Conservation (phyloP, 768 basidiomycete species). For the Boletus huronensis region DNA sequence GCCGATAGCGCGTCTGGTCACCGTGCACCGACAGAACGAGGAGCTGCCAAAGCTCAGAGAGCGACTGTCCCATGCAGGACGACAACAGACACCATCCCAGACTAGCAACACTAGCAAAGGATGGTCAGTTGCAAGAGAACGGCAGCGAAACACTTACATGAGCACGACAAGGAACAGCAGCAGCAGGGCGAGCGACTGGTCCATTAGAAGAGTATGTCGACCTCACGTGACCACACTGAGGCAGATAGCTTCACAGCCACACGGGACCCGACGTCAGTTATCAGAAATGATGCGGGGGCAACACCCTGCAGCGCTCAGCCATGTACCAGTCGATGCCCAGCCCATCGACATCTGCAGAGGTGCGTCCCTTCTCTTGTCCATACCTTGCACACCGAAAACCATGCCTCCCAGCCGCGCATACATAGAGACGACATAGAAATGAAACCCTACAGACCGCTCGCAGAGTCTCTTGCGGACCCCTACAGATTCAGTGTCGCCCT, state of each 20-base stretch:
- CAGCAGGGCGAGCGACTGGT: constrained; percentile 35
- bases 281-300: too few relatives aligned
- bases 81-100: constrained; percentile 66
- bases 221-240: too few relatives aligned
- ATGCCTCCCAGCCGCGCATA: not conserved
- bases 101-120: constrained; percentile 39
- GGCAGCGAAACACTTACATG: constrained; percentile 34
- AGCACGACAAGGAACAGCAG: constrained; percentile 47
- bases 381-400: not conserved
- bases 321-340: not conserved
- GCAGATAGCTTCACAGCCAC: too few relatives aligned
- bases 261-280: too few relatives aligned
- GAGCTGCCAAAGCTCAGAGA: constrained; percentile 48
- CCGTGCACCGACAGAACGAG: not conserved
- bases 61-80: constrained; percentile 56
- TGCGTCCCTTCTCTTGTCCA: not conserved
- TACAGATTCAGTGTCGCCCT: constrained; percentile 61
- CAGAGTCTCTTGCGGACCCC: constrained; percentile 50
- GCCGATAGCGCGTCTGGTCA: constrained; percentile 32
- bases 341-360: constrained; percentile 7
- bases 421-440: constrained; percentile 37
- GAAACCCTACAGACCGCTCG: constrained; percentile 26
- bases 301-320: too few relatives aligned
- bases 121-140: not conserved
- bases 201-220: not conserved